Evolutionary conservation across 352 stramenopile species (phyloP), one percentile per base, ranked within the genome.

Genomic region (Stramenopiles sp.): DNA sequence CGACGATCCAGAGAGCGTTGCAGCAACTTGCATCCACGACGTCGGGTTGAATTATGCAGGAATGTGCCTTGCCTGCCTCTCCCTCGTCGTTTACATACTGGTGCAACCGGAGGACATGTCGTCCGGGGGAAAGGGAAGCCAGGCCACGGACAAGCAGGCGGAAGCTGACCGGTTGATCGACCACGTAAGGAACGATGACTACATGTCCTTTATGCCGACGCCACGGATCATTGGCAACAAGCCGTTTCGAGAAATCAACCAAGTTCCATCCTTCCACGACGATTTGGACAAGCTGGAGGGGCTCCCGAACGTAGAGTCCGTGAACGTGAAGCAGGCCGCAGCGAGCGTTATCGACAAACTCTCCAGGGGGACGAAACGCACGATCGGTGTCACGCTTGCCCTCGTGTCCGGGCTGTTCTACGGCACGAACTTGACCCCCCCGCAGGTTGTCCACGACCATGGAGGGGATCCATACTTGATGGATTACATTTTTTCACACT

Each of bases 401-500:
- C n/a, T 75, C 31, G 34, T 76, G 1, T 76, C 79, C 43, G 79
- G 79, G 18, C 18, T 81, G 2, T 76, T 82, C 4, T 82, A 79
- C 31, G 79, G 79, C 12, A 12, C 25, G 32, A 76, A 34, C 37
- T 82, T 82, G n/a, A 73, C 80, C 33, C 78, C 79, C 4, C 34
- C 76, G 3, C 79, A 82, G 71, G 76, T 78, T 73, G 75, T 81
- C 30, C 73, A 73, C 32, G 79, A 82, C 34, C 48, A 81, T 30
- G 4, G 49, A 35, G n/a, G 30, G 32, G n/a, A 76, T 49, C 37
- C 49, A 68, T 69, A 74, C 49, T 49, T 48, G 30, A 32, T 82
- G n/a, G 69, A 82, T 37, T 81, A 77, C 34, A 79, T 83, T 3
- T 82, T 83, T 43, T 48, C 77, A 4, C 76, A 83, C 37, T 82